phyloP scores from a whole-genome alignment of 441 rosid species.

The Populus hybrid region DNA sequence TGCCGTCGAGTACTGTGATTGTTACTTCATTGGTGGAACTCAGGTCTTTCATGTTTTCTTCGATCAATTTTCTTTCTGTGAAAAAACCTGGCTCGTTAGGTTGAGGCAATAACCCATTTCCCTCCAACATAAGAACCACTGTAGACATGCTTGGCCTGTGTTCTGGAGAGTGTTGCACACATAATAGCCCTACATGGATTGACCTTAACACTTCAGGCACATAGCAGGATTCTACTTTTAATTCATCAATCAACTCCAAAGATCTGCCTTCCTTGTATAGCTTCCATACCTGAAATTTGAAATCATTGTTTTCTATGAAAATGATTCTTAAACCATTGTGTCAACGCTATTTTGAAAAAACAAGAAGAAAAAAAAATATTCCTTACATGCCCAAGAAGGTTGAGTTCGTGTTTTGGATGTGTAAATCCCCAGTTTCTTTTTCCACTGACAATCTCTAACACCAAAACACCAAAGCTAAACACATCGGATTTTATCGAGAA shows the following conservation, averaged over 20 bases:
- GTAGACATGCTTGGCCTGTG: neutral
- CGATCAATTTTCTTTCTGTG: neutral
- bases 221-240: neutral
- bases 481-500: slow-evolving; percentile 4
- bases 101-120: neutral
- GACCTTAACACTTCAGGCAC: neutral
- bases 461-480: slow-evolving; percentile 8
- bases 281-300: slow-evolving; percentile 1
- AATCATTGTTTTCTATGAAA: neutral
- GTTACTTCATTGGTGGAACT: neutral
- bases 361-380: neutral
- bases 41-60: neutral
- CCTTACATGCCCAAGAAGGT: slow-evolving; percentile 8
- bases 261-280: neutral
- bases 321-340: neutral
- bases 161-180: neutral
- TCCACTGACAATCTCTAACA: slow-evolving; percentile 1
- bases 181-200: neutral
- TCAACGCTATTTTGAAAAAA: neutral
- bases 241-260: neutral
- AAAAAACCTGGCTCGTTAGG: neutral
- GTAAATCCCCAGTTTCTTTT: neutral
- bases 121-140: neutral
- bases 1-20: neutral
- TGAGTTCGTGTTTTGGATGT: neutral